Percentiles rank a stretch among this genome's conserved stretches.
These are phyloP conservation scores for Ulota crispa DNA, from an alignment of 225 moss, liverwort and hornwort genomes.

Conservation along the genomic window DNA sequence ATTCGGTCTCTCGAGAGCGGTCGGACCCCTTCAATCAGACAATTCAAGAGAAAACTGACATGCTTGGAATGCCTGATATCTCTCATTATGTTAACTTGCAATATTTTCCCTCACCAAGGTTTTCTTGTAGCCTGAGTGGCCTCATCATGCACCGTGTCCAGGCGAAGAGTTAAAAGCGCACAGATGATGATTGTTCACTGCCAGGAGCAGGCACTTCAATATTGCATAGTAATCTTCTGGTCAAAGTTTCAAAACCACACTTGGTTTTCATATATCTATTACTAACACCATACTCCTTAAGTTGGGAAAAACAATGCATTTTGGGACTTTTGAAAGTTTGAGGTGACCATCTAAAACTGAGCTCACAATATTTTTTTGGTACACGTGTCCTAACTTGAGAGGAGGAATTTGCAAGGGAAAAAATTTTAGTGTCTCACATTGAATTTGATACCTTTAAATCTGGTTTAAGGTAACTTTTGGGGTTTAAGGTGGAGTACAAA, in stretches of 20 bases:
- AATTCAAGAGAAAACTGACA: neutral
- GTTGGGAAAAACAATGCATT: no score
- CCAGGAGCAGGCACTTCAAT: constrained; percentile 27
- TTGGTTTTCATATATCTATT: no score
- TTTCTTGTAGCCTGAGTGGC: constrained; percentile 6
- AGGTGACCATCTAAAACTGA: no score
- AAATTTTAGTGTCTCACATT: no score
- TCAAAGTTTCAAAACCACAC: neutral
- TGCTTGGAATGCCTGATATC: neutral
- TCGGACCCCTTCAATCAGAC: neutral
- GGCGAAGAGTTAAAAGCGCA: constrained; percentile 12
- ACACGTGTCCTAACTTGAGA: no score
- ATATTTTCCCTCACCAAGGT: constrained; percentile 23
- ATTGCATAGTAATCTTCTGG: constrained; percentile 9
- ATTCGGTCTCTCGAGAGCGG: neutral
- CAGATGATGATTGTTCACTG: constrained; percentile 30
- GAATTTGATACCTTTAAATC: no score
- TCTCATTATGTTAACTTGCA: neutral
- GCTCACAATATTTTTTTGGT: no score
- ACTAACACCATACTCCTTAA: no score
- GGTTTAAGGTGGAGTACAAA: no score
- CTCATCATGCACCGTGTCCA: constrained; percentile 19
- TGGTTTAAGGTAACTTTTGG: no score
- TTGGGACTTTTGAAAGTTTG: no score
- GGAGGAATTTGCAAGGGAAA: no score